A percentile compares a stretch with the other conserved stretches of the same genome.
phyloP scores from a whole-genome alignment of 2,329 filamentous ascomycete species.

The Macrophomina phaseolina region DNA sequence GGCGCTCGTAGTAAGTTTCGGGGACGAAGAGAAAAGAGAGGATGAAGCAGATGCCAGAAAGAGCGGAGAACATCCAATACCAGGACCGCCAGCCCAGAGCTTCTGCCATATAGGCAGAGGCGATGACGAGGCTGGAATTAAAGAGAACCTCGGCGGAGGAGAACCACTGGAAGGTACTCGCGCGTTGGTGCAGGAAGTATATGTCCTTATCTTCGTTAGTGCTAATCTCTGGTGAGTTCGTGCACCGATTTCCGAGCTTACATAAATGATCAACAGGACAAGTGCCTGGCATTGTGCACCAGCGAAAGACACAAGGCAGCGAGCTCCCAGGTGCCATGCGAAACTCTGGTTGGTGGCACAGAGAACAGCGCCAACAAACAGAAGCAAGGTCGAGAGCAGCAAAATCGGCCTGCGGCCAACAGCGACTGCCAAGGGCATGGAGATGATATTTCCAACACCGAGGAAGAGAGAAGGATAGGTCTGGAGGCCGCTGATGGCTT shows the following conservation, averaged over 20 bases:
- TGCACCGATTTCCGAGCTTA: not conserved
- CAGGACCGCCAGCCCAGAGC: conserved; percentile 27
- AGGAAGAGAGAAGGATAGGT: conserved; percentile 37
- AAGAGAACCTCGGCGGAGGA: conserved; percentile 26
- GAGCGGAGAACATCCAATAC: conserved; percentile 27
- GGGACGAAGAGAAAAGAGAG: conserved; percentile 28
- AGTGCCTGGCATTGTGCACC: conserved; percentile 29
- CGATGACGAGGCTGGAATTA: conserved; percentile 27
- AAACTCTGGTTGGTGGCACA: conserved; percentile 29
- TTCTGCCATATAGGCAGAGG: conserved; percentile 28
- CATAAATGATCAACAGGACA: conserved; percentile 27
- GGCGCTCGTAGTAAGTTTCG: conserved; percentile 28
- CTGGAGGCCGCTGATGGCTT: conserved; percentile 31
- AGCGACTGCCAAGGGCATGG: conserved; percentile 34
- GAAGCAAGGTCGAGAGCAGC: conserved; percentile 25
- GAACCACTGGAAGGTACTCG: conserved; percentile 27
- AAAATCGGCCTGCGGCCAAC: conserved; percentile 35
- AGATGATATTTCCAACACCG: conserved; percentile 33
- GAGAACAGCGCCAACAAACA: conserved; percentile 25
- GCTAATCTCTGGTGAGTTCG: not conserved
- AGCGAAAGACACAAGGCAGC: conserved; percentile 23
- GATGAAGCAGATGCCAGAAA: conserved; percentile 28
- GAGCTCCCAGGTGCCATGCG: conserved; percentile 26
- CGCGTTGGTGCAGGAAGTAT: conserved; percentile 29
- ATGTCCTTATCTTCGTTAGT: conserved; percentile 15